Evolutionary conservation across 257 asterid species (phyloP), one percentile per base, ranked within the genome.

Genomic region (Solanum habrochaites): DNA sequence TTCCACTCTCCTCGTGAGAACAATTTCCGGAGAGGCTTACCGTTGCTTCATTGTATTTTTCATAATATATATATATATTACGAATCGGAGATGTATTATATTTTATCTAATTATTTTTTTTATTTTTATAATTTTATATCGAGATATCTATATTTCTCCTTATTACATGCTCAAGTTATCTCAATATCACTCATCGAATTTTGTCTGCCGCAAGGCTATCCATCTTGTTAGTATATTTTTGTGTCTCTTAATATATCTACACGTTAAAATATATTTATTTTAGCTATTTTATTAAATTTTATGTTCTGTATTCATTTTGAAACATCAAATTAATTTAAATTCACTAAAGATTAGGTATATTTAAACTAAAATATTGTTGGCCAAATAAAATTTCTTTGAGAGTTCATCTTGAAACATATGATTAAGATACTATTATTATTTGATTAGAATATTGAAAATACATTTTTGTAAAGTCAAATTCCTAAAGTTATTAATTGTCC

Each of bases 141-240:
- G 7, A 5, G 2, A 37, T 5, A 37, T 37, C 7, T 37, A 37
- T 37, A 37, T 37, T 1, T 0, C 21, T 49, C 21, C 21, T 49
- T 49, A 0, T 5, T 15, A 49, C 21, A 5, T 47, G 3, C 0
- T 7, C 7, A 1, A 47, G 5, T 47, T 47, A 47, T 45, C 16
- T 45, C 0, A 4, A 45, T 16, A 12, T 45, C 16, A 45, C 56
- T 4, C 39, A 37, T 37, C 1, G 32, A 3, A 25, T 64, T 11
- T 64, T 64, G 7, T 2, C 1, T 0, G 1, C 16, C 20, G 7
- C 8, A 1, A 25, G 8, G 4, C 1, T 21, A 12, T 12, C 9
- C 9, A 25, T 3, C 8, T 8, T 66, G 14, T 2, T 10, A 0
- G 8, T 25, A 25, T 27, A 66, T 66, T 7, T 29, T 29, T 27